Percentiles rank a stretch among this genome's conserved stretches.
Evolutionary conservation across 768 basidiomycete species (phyloP).

Genomic region (Leccinum truebloodii): DNA sequence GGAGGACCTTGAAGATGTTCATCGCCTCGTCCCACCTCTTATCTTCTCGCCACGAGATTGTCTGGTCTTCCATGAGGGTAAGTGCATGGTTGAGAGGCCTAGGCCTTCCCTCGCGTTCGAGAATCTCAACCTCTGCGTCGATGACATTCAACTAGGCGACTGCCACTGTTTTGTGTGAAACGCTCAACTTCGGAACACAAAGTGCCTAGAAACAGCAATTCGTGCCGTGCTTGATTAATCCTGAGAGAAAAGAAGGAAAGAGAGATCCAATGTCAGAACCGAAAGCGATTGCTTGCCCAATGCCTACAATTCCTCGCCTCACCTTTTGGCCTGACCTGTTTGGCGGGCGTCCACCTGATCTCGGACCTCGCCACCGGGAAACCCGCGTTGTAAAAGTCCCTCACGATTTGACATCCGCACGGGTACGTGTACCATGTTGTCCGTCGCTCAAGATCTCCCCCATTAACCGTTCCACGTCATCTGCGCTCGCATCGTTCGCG

Average conservation of each 20-base stretch:
- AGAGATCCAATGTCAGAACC: neutral
- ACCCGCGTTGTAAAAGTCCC: constrained; percentile 53
- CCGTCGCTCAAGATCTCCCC: constrained; percentile 61
- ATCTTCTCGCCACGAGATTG: constrained; percentile 58
- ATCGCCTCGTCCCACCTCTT: constrained; percentile 53
- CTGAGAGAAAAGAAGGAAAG: constrained; percentile 33
- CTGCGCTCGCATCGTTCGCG: constrained; percentile 39
- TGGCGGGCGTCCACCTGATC: constrained; percentile 64
- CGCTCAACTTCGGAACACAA: constrained; percentile 47
- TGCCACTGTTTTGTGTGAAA: constrained; percentile 48
- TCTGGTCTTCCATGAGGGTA: constrained; percentile 50
- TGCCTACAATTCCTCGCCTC: neutral
- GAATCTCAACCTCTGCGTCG: constrained; percentile 40
- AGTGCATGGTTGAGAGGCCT: constrained; percentile 44
- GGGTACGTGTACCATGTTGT: constrained; percentile 63
- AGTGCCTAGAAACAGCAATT: constrained; percentile 67
- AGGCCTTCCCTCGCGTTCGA: constrained; percentile 38
- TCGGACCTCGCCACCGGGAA: constrained; percentile 71
- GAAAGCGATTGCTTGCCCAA: neutral
- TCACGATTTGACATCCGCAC: constrained; percentile 52
- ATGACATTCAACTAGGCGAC: constrained; percentile 57
- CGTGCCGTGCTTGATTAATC: constrained; percentile 69
- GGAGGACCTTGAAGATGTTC: constrained; percentile 35
- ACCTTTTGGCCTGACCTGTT: constrained; percentile 58
- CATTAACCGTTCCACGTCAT: constrained; percentile 48